phyloP scores from a whole-genome alignment of 2,329 filamentous ascomycete species.

The Macrophomina phaseolina region DNA sequence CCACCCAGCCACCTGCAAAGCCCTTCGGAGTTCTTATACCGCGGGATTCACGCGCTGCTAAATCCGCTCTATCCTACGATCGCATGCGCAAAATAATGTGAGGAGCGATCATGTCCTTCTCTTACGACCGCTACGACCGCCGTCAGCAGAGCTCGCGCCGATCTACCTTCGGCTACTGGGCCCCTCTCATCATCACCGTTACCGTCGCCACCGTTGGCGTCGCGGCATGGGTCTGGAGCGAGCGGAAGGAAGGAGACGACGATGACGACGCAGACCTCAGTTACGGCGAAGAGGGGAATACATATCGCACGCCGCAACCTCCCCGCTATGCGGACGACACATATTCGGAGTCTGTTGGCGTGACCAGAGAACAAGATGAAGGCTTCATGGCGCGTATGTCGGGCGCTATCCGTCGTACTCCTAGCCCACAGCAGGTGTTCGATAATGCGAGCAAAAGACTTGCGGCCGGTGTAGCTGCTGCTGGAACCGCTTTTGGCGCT shows the following conservation, averaged over 20 bases:
- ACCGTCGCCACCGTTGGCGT: constrained; percentile 85
- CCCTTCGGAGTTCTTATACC: neutral
- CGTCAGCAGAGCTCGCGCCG: constrained; percentile 58
- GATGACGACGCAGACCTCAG: constrained; percentile 46
- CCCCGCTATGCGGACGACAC: constrained; percentile 35
- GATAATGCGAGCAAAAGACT: constrained; percentile 83
- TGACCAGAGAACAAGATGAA: constrained; percentile 42
- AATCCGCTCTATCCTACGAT: neutral
- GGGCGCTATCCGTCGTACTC: constrained; percentile 78
- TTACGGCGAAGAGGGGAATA: constrained; percentile 23
- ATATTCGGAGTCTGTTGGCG: constrained; percentile 18
- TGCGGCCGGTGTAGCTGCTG: constrained; percentile 79
- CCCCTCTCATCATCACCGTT: constrained; percentile 84
- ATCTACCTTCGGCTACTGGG: constrained; percentile 78
- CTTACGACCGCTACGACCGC: constrained; percentile 66
- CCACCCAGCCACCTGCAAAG: constrained; percentile 23
- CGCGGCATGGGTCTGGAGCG: constrained; percentile 93
- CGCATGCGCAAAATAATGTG: constrained; percentile 22
- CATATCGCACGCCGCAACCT: constrained; percentile 26
- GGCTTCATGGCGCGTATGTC: constrained; percentile 79
- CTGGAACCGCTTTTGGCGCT: constrained; percentile 80
- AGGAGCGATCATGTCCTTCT: constrained; percentile 42
- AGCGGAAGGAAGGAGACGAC: constrained; percentile 73
- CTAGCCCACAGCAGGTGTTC: constrained; percentile 87
- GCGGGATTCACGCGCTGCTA: neutral